Percentiles rank a stretch among this genome's conserved stretches.
These are phyloP conservation scores for Pseudocercospora macadamiae DNA, from an alignment of 2,329 filamentous ascomycete genomes.

Conservation along the genomic window DNA sequence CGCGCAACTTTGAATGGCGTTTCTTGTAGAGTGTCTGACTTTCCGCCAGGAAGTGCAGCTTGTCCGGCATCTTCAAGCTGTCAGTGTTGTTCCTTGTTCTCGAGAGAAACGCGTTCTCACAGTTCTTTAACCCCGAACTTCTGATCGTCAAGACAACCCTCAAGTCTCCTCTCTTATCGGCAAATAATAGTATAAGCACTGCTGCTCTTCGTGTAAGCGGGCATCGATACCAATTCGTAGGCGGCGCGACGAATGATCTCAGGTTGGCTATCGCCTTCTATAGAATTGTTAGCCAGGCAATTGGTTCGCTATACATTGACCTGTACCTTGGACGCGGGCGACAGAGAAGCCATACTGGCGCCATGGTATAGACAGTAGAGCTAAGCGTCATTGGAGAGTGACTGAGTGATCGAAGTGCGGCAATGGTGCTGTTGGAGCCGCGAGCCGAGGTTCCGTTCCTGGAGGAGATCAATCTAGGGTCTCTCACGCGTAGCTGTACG, in stretches of 20 bases:
- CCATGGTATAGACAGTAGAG: conserved; percentile 25
- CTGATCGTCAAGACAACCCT: conserved; percentile 67
- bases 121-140: conserved; percentile 61
- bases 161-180: conserved; percentile 78
- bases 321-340: conserved; percentile 38
- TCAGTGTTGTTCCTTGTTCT: conserved; percentile 3
- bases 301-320: neutral
- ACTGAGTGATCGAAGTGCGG: conserved; percentile 11
- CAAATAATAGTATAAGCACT: conserved; percentile 85
- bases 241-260: conserved; percentile 58
- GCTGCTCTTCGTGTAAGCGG: conserved; percentile 73
- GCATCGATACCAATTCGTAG: conserved; percentile 59
- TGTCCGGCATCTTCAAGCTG: conserved; percentile 51
- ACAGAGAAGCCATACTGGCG: conserved; percentile 36
- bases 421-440: conserved; percentile 5
- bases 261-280: conserved; percentile 58
- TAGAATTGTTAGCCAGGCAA: conserved; percentile 8
- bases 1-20: conserved; percentile 77
- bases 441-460: conserved; percentile 14
- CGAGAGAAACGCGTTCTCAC: conserved; percentile 37
- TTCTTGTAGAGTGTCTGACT: conserved; percentile 59
- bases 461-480: neutral
- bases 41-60: conserved; percentile 56
- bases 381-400: conserved; percentile 6
- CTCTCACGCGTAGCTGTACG: no score